Evolutionary conservation across 305 asterid species (phyloP).

Genomic region (Stenogyne calaminthoides): DNA sequence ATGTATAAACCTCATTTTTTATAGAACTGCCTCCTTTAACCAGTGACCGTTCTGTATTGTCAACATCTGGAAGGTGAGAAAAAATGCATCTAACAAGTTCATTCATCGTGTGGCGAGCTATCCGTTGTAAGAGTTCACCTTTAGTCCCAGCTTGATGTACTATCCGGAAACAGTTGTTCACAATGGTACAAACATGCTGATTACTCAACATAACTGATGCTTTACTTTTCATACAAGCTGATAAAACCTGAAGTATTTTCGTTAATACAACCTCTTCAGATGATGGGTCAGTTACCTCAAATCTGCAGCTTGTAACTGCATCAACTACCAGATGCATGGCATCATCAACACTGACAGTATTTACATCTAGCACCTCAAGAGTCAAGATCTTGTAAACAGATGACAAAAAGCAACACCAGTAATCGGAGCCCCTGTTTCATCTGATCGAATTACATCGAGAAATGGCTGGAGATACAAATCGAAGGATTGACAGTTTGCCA

Average conservation of each 20-base stretch:
- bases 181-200: constrained; percentile 94
- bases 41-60: constrained; percentile 66
- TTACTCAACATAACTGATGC: constrained; percentile 86
- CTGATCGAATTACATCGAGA: constrained; percentile 90
- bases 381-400: constrained; percentile 90
- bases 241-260: constrained; percentile 94
- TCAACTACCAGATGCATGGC: constrained; percentile 94
- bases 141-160: constrained; percentile 96
- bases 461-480: constrained; percentile 93
- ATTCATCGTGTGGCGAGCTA: constrained; percentile 95
- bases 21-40: constrained; percentile 71
- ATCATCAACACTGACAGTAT: constrained; percentile 72
- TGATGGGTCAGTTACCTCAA: constrained; percentile 94
- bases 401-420: constrained; percentile 90
- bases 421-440: constrained; percentile 98
- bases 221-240: constrained; percentile 95
- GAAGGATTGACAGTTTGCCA: constrained; percentile 85
- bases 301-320: constrained; percentile 98
- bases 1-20: constrained; percentile 60
- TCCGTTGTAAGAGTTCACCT: constrained; percentile 87
- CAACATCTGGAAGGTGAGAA: constrained; percentile 86
- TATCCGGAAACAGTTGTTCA: constrained; percentile 82
- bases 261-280: constrained; percentile 95
- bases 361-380: constrained; percentile 75
- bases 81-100: constrained; percentile 94